Base-by-base conservation (phyloP, 345 rosid genomes). In the Dipteronia dyeriana region DNA sequence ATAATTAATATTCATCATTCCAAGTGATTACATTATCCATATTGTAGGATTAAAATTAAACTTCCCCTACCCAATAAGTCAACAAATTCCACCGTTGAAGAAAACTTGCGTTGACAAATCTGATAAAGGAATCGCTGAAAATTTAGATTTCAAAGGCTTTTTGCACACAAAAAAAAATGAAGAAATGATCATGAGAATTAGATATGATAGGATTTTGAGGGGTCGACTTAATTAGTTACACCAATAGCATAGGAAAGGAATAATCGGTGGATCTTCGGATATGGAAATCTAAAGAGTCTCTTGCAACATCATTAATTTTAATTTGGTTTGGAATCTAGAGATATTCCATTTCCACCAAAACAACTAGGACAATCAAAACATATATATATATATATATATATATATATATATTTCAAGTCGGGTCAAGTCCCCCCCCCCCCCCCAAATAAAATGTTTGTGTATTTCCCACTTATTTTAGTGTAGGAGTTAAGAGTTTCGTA, bases 151-250 rank as follows among this genome's bases (percentile, higher is more conserved):
- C 56, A 57, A 66, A 63, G 31, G 75, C 19, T 12, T 16, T 3
- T 23, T 31, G 45, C 7, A 9, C 14, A 74, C 74, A 72, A n/a
- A n/a, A 26, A 11, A 11, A 12, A 7, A 1, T 12, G 14, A 41
- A 25, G 66, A 75, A 84, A 85, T 82, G 82, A 85, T n/a, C n/a
- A n/a, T 85, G 76, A 61, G 74, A 19, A 43, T 43, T 38, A 66
- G 87, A 85, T 85, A 23, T 77, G 82, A 68, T 66, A 70, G 70
- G 85, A 85, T 85, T 59, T 82, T 75, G 81, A 74, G 82, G 83
- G 84, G 85, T 71, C 80, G 41, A 64, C n/a, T 68, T 60, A n/a
- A 14, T 63, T 63, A 25, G n/a, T 63, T 63, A 39, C 73, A 65
- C 60, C 81, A 66, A 39, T 64, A 57, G 64, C 51, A 49, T 68